Conservation (phyloP, 2,329 filamentous ascomycete species). For the Sclerotinia glacialis region DNA sequence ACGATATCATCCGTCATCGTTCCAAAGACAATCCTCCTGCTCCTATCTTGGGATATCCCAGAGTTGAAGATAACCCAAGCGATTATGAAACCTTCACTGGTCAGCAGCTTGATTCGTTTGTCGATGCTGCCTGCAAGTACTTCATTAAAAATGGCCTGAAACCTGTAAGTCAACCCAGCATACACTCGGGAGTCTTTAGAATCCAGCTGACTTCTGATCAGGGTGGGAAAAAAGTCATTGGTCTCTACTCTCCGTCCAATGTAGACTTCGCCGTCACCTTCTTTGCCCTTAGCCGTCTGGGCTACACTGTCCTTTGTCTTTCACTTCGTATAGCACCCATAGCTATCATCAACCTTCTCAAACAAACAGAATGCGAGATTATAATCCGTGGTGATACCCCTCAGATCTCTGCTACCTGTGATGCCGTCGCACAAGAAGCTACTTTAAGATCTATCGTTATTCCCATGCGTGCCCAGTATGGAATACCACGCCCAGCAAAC, state of each 20-base stretch:
- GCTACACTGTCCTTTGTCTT: constrained; percentile 52
- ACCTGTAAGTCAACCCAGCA: constrained; percentile 21
- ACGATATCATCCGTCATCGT: constrained; percentile 28
- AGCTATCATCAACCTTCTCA: constrained; percentile 49
- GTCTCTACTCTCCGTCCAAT: constrained; percentile 34
- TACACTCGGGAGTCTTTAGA: background rate
- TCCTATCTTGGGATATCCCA: constrained; percentile 30
- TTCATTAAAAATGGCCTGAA: constrained; percentile 18
- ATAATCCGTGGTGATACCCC: constrained; percentile 25
- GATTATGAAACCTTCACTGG: constrained; percentile 31
- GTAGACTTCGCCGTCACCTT: constrained; percentile 52
- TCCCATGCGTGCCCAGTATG: constrained; percentile 22
- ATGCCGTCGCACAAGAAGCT: constrained; percentile 12
- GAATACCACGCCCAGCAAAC: constrained; percentile 4
- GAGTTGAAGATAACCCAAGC: constrained; percentile 23
- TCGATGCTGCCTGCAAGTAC: constrained; percentile 29
- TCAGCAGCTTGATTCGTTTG: constrained; percentile 27
- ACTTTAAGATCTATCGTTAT: constrained; percentile 22
- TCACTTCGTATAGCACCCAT: constrained; percentile 52
- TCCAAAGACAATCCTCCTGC: constrained; percentile 26
- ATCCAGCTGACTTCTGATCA: constrained; percentile 2
- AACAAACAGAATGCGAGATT: constrained; percentile 39
- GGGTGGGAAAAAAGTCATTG: constrained; percentile 25
- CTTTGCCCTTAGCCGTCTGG: constrained; percentile 52
- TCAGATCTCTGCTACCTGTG: constrained; percentile 11